A percentile compares a stretch with the other conserved stretches of the same genome.
These are phyloP conservation scores for Thielaviopsis punctulata DNA, from an alignment of 2,329 filamentous ascomycete species.

Conservation along the genomic window DNA sequence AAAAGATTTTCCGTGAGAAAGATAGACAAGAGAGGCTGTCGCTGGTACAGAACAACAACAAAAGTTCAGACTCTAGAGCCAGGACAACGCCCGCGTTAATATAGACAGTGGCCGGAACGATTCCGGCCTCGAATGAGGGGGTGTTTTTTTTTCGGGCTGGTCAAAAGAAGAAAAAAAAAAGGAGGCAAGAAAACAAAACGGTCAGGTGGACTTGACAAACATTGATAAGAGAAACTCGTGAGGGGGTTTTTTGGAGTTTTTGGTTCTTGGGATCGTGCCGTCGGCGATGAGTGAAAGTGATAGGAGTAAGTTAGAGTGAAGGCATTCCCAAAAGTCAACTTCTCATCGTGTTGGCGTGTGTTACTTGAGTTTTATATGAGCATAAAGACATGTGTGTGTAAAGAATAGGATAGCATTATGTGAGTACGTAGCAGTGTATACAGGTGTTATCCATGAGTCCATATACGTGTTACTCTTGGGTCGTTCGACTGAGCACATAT, in stretches of 20 bases:
- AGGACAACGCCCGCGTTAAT: constrained; percentile 21
- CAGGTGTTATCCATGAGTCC: too few relatives aligned
- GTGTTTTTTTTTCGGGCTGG: neutral
- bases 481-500: too few relatives aligned
- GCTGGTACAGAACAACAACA: too few relatives aligned
- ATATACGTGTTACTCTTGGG: too few relatives aligned
- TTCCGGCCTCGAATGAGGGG: constrained; percentile 10
- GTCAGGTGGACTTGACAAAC: neutral
- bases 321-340: neutral
- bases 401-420: too few relatives aligned
- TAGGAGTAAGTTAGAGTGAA: neutral
- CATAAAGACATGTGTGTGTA: too few relatives aligned
- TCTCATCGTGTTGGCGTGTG: too few relatives aligned
- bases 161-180: neutral
- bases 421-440: too few relatives aligned
- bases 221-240: neutral
- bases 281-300: neutral
- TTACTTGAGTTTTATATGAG: too few relatives aligned
- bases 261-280: neutral
- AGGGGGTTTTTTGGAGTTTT: neutral
- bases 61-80: neutral
- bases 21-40: too few relatives aligned
- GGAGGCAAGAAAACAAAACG: neutral
- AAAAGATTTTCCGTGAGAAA: too few relatives aligned
- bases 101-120: constrained; percentile 25